Evolutionary conservation across 2,329 filamentous ascomycete genomes (phyloP), one percentile per base, ranked within the genome.

Genomic region (Exophiala sp.): DNA sequence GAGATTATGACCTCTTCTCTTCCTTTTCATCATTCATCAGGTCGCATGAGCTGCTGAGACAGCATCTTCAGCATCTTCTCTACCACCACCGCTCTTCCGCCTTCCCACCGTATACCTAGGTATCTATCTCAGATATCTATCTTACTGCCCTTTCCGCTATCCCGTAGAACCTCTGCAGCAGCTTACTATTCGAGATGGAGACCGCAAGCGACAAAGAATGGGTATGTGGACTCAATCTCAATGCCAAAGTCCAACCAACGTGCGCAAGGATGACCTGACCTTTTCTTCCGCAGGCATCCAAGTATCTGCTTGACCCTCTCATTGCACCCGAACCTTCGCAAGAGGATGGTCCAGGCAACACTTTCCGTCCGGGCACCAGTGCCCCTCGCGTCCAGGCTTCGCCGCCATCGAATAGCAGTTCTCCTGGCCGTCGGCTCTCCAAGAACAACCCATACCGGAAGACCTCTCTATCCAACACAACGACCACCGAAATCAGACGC

Each of bases 291-390:
- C 62, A 87, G 83, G 81, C 83, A 37, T 72, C 75, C 46, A 76
- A 79, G 61, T 82, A 84, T 62, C 72, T 88, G 38, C 78, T 88
- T 57, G 82, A 85, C 60, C 85, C 85, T 57, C 71, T 88, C 55
- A 81, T 74, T 60, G 82, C 76, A 18, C 82, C 81, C 8, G 81
- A 86, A 55, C 84, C 84, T 11, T 79, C 74, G 53, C 77, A 83
- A 55, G 80, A 85, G 63, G 84, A 80, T 41, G 82, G 83, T 6
- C 77, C 78, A n/a, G 79, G 79, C 51, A 72, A 73, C 2, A 78
- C 79, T 55, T 78, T 81, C 61, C 66, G 54, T 3, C 51, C 41
- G 9, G 49, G 43, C 30, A 39, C 43, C 6, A 50, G 48, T 11
- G 11, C 41, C 22, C 24, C 54, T 32, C 41, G 46, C 9, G 48